Conservation (phyloP, 2,329 filamentous ascomycete species). For the Colletotrichum musicola region DNA sequence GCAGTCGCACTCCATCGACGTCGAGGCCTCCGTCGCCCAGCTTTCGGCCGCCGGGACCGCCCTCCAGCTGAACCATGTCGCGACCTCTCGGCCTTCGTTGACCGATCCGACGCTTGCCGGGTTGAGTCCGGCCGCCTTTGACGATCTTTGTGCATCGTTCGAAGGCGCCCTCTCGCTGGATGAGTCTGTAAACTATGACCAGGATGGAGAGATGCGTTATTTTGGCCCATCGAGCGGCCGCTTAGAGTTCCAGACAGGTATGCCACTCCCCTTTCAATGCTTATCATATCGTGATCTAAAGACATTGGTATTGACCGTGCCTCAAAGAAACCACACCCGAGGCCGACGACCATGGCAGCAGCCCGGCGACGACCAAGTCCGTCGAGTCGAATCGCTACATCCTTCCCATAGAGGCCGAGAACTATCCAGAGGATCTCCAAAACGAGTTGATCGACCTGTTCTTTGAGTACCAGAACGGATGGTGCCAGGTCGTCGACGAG, state of each 20-base stretch:
- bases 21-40: constrained; percentile 43
- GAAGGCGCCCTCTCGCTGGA: constrained; percentile 50
- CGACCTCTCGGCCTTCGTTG: constrained; percentile 31
- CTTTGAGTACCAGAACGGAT: constrained; percentile 53
- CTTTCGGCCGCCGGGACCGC: constrained; percentile 15
- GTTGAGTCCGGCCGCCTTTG: constrained; percentile 22
- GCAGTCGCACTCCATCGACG: constrained; percentile 46
- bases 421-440: constrained; percentile 43
- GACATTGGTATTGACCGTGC: not conserved
- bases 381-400: constrained; percentile 30
- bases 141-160: constrained; percentile 40
- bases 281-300: too few species aligned
- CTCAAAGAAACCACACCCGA: constrained; percentile 18
- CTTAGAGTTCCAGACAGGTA: constrained; percentile 45
- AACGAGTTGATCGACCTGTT: constrained; percentile 49
- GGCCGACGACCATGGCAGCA: constrained; percentile 27
- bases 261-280: not conserved
- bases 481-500: constrained; percentile 52
- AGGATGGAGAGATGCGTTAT: constrained; percentile 50
- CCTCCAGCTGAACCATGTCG: constrained; percentile 17
- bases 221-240: constrained; percentile 53
- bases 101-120: constrained; percentile 12
- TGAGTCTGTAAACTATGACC: constrained; percentile 51
- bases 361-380: constrained; percentile 6
- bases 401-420: constrained; percentile 19